phyloP scores from a whole-genome alignment of 1,284 basidiomycete genomes.

The Pholiota adiposa region DNA sequence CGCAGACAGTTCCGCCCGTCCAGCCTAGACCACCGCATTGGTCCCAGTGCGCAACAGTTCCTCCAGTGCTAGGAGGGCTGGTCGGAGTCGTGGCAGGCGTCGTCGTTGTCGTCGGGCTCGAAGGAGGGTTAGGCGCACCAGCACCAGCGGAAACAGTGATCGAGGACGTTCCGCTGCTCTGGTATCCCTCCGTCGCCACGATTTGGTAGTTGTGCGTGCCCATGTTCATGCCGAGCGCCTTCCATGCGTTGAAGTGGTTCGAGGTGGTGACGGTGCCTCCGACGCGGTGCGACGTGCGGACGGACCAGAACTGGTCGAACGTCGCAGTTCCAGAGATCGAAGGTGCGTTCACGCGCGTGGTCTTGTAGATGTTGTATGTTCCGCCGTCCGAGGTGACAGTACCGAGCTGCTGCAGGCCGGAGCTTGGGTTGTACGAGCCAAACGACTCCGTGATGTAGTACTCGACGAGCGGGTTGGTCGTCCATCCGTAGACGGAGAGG shows the following conservation, averaged over 20 bases:
- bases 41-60: conserved; percentile 13
- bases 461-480: conserved; percentile 30
- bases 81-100: neutral
- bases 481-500: conserved; percentile 37
- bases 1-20: conserved; percentile 16
- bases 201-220: conserved; percentile 43
- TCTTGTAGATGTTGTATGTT: conserved; percentile 25
- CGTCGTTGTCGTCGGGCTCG: neutral
- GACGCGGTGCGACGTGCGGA: conserved; percentile 32
- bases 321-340: conserved; percentile 36
- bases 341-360: conserved; percentile 19
- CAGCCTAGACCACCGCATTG: conserved; percentile 18
- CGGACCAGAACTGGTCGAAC: conserved; percentile 42
- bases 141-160: conserved; percentile 18
- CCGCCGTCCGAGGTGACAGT: conserved; percentile 22
- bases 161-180: conserved; percentile 24
- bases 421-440: conserved; percentile 24
- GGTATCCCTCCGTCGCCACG: conserved; percentile 33
- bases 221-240: conserved; percentile 33
- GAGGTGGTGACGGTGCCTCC: conserved; percentile 37
- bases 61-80: neutral
- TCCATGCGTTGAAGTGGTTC: conserved; percentile 43
- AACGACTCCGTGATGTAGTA: conserved; percentile 27
- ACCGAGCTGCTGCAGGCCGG: conserved; percentile 18
- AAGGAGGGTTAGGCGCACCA: neutral